Conservation (phyloP, 2,329 filamentous ascomycete species). For the Sarocladium brachiariae region DNA sequence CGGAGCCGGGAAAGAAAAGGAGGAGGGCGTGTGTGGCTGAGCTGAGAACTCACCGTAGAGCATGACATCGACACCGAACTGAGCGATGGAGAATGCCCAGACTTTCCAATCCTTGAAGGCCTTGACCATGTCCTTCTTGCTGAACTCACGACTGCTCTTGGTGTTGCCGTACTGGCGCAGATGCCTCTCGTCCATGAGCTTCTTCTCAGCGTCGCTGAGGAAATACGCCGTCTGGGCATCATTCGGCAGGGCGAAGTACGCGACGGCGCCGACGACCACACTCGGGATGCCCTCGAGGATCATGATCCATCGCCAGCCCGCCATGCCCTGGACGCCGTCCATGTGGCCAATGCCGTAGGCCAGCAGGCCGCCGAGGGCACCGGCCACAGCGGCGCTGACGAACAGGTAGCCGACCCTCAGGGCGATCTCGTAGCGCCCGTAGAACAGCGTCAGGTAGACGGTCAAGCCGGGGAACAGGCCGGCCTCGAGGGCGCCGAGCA, state of each 20-base stretch:
- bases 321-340: slow-evolving; percentile 57
- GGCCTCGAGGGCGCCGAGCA: slow-evolving; percentile 63
- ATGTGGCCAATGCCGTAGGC: slow-evolving; percentile 69
- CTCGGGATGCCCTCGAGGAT: slow-evolving; percentile 45
- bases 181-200: slow-evolving; percentile 48
- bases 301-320: slow-evolving; percentile 68
- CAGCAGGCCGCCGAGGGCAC: slow-evolving; percentile 64
- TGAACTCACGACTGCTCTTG: slow-evolving; percentile 37
- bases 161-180: slow-evolving; percentile 41
- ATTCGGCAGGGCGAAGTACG: slow-evolving; percentile 29
- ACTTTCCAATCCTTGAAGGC: slow-evolving; percentile 72
- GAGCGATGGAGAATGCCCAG: slow-evolving; percentile 60
- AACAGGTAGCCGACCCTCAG: slow-evolving; percentile 69
- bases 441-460: slow-evolving; percentile 68
- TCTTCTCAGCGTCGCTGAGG: slow-evolving; percentile 51
- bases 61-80: slow-evolving; percentile 71
- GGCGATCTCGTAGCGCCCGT: slow-evolving; percentile 66
- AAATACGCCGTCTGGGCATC: slow-evolving; percentile 50
- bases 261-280: slow-evolving; percentile 26
- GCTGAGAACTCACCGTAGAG: slow-evolving; percentile 51
- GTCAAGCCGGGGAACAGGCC: slow-evolving; percentile 64
- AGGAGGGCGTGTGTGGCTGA: not conserved
- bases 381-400: slow-evolving; percentile 62
- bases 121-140: slow-evolving; percentile 55
- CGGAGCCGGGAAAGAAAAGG: not conserved